phyloP scores from a whole-genome alignment of 768 basidiomycete genomes.

The Suillus brevipes region DNA sequence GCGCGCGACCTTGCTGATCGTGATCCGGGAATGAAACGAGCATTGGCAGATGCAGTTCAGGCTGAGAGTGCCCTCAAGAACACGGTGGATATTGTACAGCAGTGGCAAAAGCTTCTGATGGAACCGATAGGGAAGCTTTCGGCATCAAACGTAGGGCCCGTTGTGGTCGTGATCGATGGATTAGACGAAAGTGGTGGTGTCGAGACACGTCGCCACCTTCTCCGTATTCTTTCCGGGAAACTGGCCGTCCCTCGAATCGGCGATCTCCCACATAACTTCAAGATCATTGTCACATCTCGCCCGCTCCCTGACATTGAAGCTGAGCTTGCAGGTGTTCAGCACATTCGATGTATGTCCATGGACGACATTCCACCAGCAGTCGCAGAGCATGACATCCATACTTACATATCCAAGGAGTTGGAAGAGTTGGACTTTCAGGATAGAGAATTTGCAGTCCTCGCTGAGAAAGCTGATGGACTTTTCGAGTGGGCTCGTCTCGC shows the following conservation, averaged over 20 bases:
- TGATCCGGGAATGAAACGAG: neutral
- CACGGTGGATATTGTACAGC: neutral
- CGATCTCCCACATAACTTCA: constrained; percentile 11
- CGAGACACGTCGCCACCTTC: constrained; percentile 1
- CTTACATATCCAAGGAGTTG: constrained; percentile 1
- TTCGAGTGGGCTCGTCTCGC: constrained; percentile 8
- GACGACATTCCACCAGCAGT: neutral
- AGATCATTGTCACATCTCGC: constrained; percentile 13
- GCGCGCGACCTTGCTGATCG: constrained; percentile 20
- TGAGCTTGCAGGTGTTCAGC: neutral
- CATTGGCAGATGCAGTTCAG: neutral
- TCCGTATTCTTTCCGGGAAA: neutral
- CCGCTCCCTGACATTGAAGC: neutral
- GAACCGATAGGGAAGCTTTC: neutral
- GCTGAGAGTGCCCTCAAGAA: neutral
- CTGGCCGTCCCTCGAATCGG: neutral
- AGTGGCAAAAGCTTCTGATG: constrained; percentile 5
- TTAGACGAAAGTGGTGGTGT: constrained; percentile 19
- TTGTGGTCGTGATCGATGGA: constrained; percentile 27
- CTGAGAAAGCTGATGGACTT: neutral
- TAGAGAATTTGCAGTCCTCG: neutral
- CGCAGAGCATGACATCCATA: neutral
- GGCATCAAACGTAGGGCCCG: neutral
- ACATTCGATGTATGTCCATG: neutral
- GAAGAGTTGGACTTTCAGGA: neutral